A percentile compares a stretch with the other conserved stretches of the same genome.
phyloP scores from a whole-genome alignment of 805 yeast species.

The Ogataea zsoltii region DNA sequence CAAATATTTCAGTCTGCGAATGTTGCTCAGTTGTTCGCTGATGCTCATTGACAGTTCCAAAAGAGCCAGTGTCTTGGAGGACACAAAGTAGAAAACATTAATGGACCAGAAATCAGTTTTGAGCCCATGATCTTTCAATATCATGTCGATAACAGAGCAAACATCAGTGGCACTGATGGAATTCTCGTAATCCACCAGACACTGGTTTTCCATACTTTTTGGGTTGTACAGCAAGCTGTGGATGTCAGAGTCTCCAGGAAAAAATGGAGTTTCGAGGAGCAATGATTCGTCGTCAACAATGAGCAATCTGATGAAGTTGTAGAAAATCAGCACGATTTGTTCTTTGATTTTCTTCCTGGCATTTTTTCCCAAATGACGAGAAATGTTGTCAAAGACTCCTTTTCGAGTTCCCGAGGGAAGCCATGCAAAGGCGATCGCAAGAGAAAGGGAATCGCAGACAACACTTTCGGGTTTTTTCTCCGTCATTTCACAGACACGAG shows the following conservation, averaged over 20 bases:
- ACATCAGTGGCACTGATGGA: conserved; percentile 11
- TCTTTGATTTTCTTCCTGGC: conserved; percentile 15
- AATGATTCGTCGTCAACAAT: conserved; percentile 39
- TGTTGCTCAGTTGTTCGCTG: conserved; percentile 25
- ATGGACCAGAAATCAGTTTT: conserved; percentile 37
- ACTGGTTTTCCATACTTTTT: conserved; percentile 5
- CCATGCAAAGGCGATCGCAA: conserved; percentile 41
- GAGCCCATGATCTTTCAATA: conserved; percentile 7
- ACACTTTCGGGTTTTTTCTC: conserved; percentile 7
- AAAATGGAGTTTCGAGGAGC: conserved; percentile 8
- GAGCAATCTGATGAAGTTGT: conserved; percentile 39
- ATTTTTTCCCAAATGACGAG: conserved; percentile 12
- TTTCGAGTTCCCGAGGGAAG: conserved; percentile 26
- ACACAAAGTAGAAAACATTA: conserved; percentile 38
- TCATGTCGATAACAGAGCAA: conserved; percentile 10
- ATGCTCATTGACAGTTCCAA: conserved; percentile 24
- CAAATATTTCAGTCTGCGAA: conserved; percentile 42
- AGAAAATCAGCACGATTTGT: conserved; percentile 35
- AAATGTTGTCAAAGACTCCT: conserved; percentile 24
- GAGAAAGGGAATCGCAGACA: conserved; percentile 28
- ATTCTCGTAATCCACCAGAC: conserved; percentile 20
- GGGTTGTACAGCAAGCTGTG: conserved; percentile 1
- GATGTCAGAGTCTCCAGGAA: not conserved
- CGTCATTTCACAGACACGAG: conserved; percentile 16
- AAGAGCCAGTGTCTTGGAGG: conserved; percentile 34